A percentile compares a stretch with the other conserved stretches of the same genome.
Evolutionary conservation across 139 green algal genomes (phyloP).

Genomic region (Tetraselmis chui): DNA sequence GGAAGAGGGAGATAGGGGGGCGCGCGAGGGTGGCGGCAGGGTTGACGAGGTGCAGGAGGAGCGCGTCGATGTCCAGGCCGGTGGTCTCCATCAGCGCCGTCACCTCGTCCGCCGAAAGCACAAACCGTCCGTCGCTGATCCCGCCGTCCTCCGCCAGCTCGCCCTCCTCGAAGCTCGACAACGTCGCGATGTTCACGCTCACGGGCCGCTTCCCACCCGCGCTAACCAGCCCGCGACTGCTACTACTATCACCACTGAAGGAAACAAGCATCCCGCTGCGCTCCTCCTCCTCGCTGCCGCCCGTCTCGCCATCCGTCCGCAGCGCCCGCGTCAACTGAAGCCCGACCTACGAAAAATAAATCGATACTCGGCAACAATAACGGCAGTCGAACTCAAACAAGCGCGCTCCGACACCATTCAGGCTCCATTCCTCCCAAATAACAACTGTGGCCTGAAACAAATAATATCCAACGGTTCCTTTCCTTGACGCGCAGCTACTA

Average conservation of each 20-base stretch:
- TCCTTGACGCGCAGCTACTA: too few species aligned
- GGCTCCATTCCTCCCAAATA: too few species aligned
- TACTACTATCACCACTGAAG: not conserved
- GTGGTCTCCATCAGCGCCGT: constrained; percentile 24
- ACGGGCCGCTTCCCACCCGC: not conserved
- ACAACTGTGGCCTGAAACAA: too few species aligned
- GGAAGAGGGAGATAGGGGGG: constrained; percentile 63
- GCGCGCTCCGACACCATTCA: too few species aligned
- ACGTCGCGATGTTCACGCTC: not conserved
- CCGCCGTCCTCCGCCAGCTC: not conserved
- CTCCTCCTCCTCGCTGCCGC: not conserved
- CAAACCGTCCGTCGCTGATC: constrained; percentile 13
- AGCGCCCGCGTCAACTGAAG: too few species aligned
- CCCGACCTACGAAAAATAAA: too few species aligned
- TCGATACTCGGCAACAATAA: too few species aligned
- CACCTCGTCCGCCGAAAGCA: constrained; percentile 32
- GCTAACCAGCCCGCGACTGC: not conserved
- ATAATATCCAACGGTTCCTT: too few species aligned
- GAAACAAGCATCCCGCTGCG: not conserved
- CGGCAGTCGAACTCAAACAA: too few species aligned
- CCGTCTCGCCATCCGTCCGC: too few species aligned
- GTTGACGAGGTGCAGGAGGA: constrained; percentile 52
- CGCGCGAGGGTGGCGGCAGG: constrained; percentile 51
- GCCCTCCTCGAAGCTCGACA: not conserved
- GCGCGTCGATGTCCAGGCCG: constrained; percentile 33